phyloP scores from a whole-genome alignment of 768 basidiomycete genomes.

The Rhizopogon vinicolor region DNA sequence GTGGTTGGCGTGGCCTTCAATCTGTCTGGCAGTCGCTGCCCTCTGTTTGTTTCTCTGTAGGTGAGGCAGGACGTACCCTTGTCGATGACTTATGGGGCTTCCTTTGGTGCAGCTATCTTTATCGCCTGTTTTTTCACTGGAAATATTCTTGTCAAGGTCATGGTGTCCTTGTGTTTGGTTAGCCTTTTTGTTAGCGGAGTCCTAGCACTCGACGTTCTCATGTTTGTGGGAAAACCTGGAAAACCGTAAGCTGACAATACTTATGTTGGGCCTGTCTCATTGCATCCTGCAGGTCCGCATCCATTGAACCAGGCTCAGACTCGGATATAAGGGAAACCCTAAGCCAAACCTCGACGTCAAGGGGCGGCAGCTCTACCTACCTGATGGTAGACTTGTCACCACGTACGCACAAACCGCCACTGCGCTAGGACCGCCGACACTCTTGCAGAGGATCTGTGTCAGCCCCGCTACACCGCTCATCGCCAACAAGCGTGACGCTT shows the following conservation, averaged over 20 bases:
- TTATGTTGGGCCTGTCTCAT: not conserved
- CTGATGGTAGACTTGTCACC: too few relatives aligned
- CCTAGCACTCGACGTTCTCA: not conserved
- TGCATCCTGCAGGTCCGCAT: not conserved
- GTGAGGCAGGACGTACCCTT: not conserved
- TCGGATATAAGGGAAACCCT: too few relatives aligned
- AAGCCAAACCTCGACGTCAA: too few relatives aligned
- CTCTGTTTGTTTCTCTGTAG: not conserved
- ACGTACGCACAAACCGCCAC: too few relatives aligned
- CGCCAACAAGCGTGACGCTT: too few relatives aligned
- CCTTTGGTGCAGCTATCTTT: not conserved
- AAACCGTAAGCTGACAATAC: too few relatives aligned
- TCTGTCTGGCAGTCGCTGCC: not conserved
- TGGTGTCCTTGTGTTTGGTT: not conserved
- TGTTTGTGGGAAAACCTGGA: too few relatives aligned
- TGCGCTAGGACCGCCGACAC: too few relatives aligned
- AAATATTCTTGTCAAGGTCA: not conserved
- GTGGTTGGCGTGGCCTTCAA: not conserved
- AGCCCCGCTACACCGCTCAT: too few relatives aligned
- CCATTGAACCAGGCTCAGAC: too few relatives aligned
- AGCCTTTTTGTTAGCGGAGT: not conserved
- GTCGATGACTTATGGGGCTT: not conserved
- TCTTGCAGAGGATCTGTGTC: too few relatives aligned
- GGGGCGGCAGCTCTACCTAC: too few relatives aligned
- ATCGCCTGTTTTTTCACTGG: not conserved